phyloP scores from a whole-genome alignment of 495 filamentous ascomycete species.

The Neurospora sp. region DNA sequence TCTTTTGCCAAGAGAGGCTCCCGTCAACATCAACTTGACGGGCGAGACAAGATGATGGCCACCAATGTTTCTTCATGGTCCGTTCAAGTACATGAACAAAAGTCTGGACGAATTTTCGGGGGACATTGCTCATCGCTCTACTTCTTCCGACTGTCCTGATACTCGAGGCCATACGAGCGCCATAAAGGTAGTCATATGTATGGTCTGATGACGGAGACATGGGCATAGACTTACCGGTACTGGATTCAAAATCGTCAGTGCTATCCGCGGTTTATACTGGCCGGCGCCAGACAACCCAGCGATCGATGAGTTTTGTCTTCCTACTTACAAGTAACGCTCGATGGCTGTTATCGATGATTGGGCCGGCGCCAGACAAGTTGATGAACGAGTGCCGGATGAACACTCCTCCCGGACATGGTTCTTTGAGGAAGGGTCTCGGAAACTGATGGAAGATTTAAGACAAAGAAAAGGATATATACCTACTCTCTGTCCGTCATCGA shows the following conservation, averaged over 20 bases:
- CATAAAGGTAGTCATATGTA: too few relatives aligned
- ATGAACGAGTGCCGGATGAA: neutral
- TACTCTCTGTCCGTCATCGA: neutral
- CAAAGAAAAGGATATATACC: neutral
- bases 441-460: too few relatives aligned
- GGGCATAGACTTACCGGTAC: neutral
- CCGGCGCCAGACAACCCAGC: too few relatives aligned
- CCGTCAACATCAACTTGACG: neutral
- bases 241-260: neutral
- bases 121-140: neutral
- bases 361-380: neutral
- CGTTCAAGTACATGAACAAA: neutral
- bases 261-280: neutral
- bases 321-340: neutral
- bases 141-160: neutral
- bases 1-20: neutral
- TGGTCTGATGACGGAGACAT: neutral
- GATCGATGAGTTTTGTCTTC: neutral
- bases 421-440: neutral
- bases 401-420: neutral
- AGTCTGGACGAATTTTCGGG: neutral
- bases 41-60: neutral
- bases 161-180: neutral
- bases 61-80: neutral
- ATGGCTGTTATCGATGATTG: neutral